Conservation (phyloP, 2,329 filamentous ascomycete species). For the Daldinia eschscholtzii region DNA sequence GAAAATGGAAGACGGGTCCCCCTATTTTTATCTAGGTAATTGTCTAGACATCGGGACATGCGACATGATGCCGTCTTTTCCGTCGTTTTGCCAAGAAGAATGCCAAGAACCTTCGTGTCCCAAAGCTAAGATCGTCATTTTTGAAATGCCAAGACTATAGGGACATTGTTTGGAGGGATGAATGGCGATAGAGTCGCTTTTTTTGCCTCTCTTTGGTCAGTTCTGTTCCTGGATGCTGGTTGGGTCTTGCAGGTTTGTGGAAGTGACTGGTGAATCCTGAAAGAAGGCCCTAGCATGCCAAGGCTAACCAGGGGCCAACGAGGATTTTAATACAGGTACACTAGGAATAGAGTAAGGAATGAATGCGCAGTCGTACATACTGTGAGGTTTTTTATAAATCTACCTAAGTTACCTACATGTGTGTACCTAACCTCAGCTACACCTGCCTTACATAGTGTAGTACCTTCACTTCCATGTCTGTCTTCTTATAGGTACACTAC, state of each 20-base stretch:
- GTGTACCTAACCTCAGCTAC: not conserved
- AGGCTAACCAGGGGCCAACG: constrained; percentile 3
- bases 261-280: constrained; percentile 4
- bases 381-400: not conserved
- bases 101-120: constrained; percentile 42
- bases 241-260: not conserved
- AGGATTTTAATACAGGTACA: constrained; percentile 5
- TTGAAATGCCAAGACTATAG: constrained; percentile 34
- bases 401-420: not conserved
- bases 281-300: constrained; percentile 3
- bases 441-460: constrained; percentile 1
- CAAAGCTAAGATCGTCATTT: constrained; percentile 41
- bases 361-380: constrained; percentile 2
- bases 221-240: constrained; percentile 5
- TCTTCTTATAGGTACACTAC: not conserved
- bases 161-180: constrained; percentile 15
- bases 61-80: constrained; percentile 43
- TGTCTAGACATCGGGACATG: constrained; percentile 16
- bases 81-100: constrained; percentile 43
- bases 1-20: constrained; percentile 24
- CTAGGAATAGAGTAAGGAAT: not conserved
- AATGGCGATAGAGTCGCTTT: constrained; percentile 34
- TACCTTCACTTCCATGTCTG: not conserved
- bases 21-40: constrained; percentile 41
- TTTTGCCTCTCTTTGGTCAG: constrained; percentile 16